Evolutionary conservation across 768 basidiomycete genomes (phyloP), one percentile per base, ranked within the genome.

Genomic region (Xerocomellus intermedius): DNA sequence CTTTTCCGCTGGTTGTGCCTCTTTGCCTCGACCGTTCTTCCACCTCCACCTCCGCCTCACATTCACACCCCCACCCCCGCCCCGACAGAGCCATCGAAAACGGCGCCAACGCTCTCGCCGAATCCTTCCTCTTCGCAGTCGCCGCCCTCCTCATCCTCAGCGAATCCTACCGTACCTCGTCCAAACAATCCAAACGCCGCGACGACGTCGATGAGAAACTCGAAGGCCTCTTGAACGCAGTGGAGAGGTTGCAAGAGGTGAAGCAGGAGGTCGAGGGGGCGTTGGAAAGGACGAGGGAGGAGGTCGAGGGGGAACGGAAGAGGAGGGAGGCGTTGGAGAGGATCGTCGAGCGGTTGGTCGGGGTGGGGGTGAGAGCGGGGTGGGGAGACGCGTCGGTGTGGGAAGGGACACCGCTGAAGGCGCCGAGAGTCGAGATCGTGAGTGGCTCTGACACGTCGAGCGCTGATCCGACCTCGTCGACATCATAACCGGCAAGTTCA

Each of bases 81-180:
- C 6, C 37, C 7, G 6, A 13, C 58, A 91, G 89, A 55, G 91
- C 91, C 0, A 88, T 94, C 55, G 89, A 92, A 55, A 91, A 87
- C 61, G 91, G 91, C 21, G 89, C 91, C 16, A 94, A 92, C 60
- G 77, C 85, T 6, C 76, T 94, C 5, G 91, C 91, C 0, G 91
- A 94, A 70, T 89, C 89, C 0, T 94, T 94, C 60, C 79, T 94
- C 4, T 94, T 94, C 65, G 65, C 75, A 19, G 91, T 94, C 2
- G 91, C 91, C 0, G 85, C 86, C 2, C 70, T 70, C 0, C 75
- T 94, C 6, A 92, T 94, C 53, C 55, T 92, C 12, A 86, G 85
- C 2, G 91, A 94, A 68, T 75, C 85, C 22, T 94, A 82, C 79
- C 86, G 91, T 1, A 79, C 82, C 1, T 86, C 88, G 0, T 77